Evolutionary conservation across 768 basidiomycete genomes (phyloP).

Genomic region (Boletus pseudopeckii): DNA sequence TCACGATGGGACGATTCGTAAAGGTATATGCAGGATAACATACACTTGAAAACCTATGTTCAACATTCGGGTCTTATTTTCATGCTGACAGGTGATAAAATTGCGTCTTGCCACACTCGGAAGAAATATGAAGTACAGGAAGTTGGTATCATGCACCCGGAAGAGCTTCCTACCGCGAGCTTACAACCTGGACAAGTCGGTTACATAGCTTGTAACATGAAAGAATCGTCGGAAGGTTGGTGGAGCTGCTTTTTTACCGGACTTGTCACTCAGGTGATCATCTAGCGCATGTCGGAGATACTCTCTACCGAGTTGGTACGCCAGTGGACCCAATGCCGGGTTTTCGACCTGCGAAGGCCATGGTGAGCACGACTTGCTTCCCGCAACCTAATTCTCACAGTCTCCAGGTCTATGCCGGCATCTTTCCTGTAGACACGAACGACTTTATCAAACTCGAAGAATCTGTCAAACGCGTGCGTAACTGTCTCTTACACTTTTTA

Average conservation of each 20-base stretch:
- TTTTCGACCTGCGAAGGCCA: constrained; percentile 89
- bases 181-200: constrained; percentile 82
- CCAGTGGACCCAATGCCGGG: constrained; percentile 82
- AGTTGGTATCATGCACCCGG: constrained; percentile 86
- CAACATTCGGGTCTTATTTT: background rate
- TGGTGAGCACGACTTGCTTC: constrained; percentile 50
- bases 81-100: constrained; percentile 70
- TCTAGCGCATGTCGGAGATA: constrained; percentile 91
- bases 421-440: constrained; percentile 88
- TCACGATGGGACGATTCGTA: constrained; percentile 74
- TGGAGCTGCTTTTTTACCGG: background rate
- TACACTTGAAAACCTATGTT: background rate
- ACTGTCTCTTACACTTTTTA: background rate
- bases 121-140: constrained; percentile 90
- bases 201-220: constrained; percentile 95
- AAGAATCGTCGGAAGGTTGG: constrained; percentile 88
- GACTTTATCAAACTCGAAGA: constrained; percentile 96
- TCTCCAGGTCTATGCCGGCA: constrained; percentile 83
- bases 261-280: constrained; percentile 1
- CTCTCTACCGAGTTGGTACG: constrained; percentile 72
- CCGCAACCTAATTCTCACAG: background rate
- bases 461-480: constrained; percentile 79
- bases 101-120: constrained; percentile 77
- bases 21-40: constrained; percentile 47
- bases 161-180: constrained; percentile 69